Base-by-base conservation (phyloP, 78 protist species). In the Speleostelium caveatum region DNA sequence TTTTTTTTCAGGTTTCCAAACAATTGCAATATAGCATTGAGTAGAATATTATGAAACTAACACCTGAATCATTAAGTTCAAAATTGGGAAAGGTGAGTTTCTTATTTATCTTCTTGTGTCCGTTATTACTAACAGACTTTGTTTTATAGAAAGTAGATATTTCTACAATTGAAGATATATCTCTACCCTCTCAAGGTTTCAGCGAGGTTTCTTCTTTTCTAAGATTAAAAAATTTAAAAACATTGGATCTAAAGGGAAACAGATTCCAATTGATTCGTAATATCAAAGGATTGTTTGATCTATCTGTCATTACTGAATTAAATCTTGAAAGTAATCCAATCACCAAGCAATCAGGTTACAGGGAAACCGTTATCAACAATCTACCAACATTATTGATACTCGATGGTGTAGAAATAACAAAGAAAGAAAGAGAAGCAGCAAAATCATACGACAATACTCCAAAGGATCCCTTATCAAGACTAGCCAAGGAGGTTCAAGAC, bases 221-320 rank as follows among this genome's bases (percentile, higher is more conserved):
- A 21, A 83, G 90, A 69, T 42, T 83, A 42, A 83, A 83, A 28
- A 12, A 30, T 28, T 69, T 83, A 39, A 73, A 83, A 14, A 58
- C 28, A 49, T 45, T 83, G 2, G 90, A 83, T 59, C 35, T 83
- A 35, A 55, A 51, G 17, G 33, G 53, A 30, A 83, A 83, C 59
- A 68, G 90, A 63, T 59, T 83, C 8, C 90, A 83, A 69, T 45
- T 55, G 12, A 39, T 83, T 42, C 67, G 90, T 60, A 67, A 83
- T 59, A 83, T 83, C 24, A 83, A 83, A 45, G 90, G 90, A 49
- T 69, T 83, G 24, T 83, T 69, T 24, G 90, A 83, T 59, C 42
- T 69, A n/a, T 71, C 90, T 21, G 69, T n/a, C 3, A 41, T 83
- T 16, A n/a, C 30, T 36, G 73, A 83, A 36, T 39, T 83, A 21